These are phyloP conservation scores for Mikania micrantha DNA, from an alignment of 129 eudicot species.

Conservation along the genomic window DNA sequence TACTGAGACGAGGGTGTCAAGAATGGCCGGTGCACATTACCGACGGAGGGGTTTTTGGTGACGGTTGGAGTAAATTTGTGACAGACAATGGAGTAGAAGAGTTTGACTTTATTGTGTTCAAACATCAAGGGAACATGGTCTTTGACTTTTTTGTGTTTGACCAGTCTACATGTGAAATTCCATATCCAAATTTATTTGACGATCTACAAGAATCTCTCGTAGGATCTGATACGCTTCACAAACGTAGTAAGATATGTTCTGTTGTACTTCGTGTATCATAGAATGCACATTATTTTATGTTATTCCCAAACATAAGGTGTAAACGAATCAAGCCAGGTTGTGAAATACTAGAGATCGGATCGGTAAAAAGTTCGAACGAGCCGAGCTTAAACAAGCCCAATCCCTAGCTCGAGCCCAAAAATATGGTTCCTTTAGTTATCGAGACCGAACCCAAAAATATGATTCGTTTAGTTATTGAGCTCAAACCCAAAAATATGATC, in stretches of 20 bases:
- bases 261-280: background rate
- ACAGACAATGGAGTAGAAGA: constrained; percentile 18
- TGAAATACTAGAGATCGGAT: too few relatives aligned
- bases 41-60: constrained; percentile 4
- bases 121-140: constrained; percentile 15
- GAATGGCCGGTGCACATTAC: constrained; percentile 22
- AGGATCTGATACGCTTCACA: background rate
- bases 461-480: too few relatives aligned
- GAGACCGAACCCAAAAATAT: too few relatives aligned
- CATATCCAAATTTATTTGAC: background rate
- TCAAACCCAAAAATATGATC: too few relatives aligned
- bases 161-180: constrained; percentile 23
- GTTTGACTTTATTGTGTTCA: constrained; percentile 33
- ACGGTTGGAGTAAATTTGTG: constrained; percentile 33
- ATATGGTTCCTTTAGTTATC: too few relatives aligned
- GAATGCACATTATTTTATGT: background rate
- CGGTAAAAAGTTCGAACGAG: too few relatives aligned
- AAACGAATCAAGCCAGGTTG: too few relatives aligned
- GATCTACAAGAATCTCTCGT: background rate
- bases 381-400: too few relatives aligned
- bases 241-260: constrained; percentile 1
- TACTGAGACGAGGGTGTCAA: constrained; percentile 3
- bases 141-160: constrained; percentile 36
- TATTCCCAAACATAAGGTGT: background rate
- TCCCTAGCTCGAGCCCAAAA: too few relatives aligned